Evolutionary conservation across 2,329 filamentous ascomycete genomes (phyloP).

Genomic region (Coniochaeta prunicola): DNA sequence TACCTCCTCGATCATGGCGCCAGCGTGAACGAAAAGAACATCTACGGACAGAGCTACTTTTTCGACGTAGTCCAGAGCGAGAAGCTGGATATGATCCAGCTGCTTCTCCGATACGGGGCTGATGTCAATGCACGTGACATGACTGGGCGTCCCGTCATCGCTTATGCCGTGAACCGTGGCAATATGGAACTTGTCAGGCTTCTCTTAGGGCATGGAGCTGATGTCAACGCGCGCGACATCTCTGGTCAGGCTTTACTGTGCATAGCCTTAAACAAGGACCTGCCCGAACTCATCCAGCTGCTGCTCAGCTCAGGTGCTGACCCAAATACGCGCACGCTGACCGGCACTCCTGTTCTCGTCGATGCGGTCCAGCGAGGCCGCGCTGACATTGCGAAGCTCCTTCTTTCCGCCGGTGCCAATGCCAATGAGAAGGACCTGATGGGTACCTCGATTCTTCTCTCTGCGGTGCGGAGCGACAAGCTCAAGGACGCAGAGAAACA

Average conservation of each 20-base stretch:
- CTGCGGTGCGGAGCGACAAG: slow-evolving; percentile 23
- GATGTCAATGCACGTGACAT: slow-evolving; percentile 21
- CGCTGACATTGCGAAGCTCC: slow-evolving; percentile 23
- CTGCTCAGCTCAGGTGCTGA: slow-evolving; percentile 28
- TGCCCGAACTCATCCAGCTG: slow-evolving; percentile 13
- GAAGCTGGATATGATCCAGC: slow-evolving; percentile 12
- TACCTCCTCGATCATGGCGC: slow-evolving; percentile 27
- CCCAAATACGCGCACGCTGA: slow-evolving; percentile 18
- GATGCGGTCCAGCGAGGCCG: slow-evolving; percentile 17
- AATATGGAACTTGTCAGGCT: slow-evolving; percentile 23
- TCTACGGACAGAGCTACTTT: slow-evolving; percentile 14
- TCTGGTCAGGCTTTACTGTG: slow-evolving; percentile 24
- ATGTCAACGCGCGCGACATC: slow-evolving; percentile 19
- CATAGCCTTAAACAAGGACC: slow-evolving; percentile 15
- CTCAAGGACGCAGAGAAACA: slow-evolving; percentile 21
- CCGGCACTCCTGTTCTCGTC: slow-evolving; percentile 15
- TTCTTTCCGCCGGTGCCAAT: slow-evolving; percentile 27
- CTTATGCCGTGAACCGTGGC: slow-evolving; percentile 17
- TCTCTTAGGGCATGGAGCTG: slow-evolving; percentile 26
- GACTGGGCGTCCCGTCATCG: slow-evolving; percentile 14
- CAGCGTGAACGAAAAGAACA: slow-evolving; percentile 21
- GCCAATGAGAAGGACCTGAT: slow-evolving; percentile 19
- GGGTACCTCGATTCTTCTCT: slow-evolving; percentile 24
- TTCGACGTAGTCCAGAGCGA: slow-evolving; percentile 18
- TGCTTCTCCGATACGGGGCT: slow-evolving; percentile 27